Evolutionary conservation across 2,329 filamentous ascomycete species (phyloP).

Genomic region (Macrophomina phaseolina): DNA sequence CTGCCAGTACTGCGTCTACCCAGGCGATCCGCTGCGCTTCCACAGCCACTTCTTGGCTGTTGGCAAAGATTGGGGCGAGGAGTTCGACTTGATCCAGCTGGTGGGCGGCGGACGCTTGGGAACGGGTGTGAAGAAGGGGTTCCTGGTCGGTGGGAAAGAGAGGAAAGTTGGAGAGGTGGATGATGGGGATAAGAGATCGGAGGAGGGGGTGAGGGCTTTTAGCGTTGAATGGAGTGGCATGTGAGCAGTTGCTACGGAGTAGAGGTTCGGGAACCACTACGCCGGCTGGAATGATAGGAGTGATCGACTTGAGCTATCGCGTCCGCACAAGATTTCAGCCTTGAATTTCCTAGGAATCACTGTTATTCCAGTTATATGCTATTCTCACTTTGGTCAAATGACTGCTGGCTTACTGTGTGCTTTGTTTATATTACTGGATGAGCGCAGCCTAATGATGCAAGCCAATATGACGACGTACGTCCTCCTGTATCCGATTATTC

Average conservation of each 20-base stretch:
- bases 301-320: too few species aligned
- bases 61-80: constrained; percentile 85
- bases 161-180: constrained; percentile 30
- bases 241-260: neutral
- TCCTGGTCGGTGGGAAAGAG: constrained; percentile 75
- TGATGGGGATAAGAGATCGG: neutral
- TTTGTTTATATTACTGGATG: too few species aligned
- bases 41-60: constrained; percentile 93
- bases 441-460: too few species aligned
- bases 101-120: constrained; percentile 86
- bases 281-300: too few species aligned
- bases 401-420: too few species aligned
- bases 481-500: too few species aligned
- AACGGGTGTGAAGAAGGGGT: constrained; percentile 95
- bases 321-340: too few species aligned
- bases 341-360: too few species aligned
- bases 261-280: too few species aligned
- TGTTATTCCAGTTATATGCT: too few species aligned
- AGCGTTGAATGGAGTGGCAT: constrained; percentile 28
- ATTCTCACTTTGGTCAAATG: too few species aligned
- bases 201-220: constrained; percentile 24
- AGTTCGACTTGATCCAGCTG: constrained; percentile 82
- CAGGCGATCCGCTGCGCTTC: constrained; percentile 91
- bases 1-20: constrained; percentile 92
- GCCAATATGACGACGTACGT: too few species aligned